A percentile compares a stretch with the other conserved stretches of the same genome.
Conservation (phyloP, 2,329 filamentous ascomycete species). For the Didymella segeticola region DNA sequence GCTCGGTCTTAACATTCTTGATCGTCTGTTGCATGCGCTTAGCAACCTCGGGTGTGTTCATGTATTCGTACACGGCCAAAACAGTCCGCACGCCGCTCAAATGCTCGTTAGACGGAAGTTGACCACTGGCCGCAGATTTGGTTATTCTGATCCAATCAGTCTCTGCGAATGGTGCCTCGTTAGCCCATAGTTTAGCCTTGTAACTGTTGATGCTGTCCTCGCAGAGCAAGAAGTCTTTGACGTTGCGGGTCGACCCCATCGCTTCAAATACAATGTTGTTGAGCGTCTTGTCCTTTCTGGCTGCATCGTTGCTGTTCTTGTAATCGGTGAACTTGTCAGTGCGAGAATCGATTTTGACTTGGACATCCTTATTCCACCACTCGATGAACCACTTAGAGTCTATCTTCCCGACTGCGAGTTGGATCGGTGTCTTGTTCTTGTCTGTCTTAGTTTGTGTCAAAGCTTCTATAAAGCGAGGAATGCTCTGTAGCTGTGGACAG, state of each 20-base stretch:
- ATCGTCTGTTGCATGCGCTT: background rate
- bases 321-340: conserved; percentile 4
- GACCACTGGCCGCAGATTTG: background rate
- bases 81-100: background rate
- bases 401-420: conserved; percentile 1
- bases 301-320: conserved; percentile 1
- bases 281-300: conserved; percentile 1
- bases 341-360: conserved; percentile 2
- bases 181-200: conserved; percentile 2
- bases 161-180: background rate
- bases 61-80: conserved; percentile 4
- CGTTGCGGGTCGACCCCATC: conserved; percentile 1
- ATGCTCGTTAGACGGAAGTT: conserved; percentile 2
- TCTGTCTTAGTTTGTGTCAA: conserved; percentile 3
- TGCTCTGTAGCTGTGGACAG: conserved; percentile 4
- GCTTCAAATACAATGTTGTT: conserved; percentile 10
- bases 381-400: conserved; percentile 4
- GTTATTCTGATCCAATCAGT: background rate
- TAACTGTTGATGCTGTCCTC: conserved; percentile 5
- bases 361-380: conserved; percentile 4
- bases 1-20: conserved; percentile 2
- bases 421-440: conserved; percentile 2
- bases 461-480: conserved; percentile 6
- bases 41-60: background rate
- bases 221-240: conserved; percentile 4